Percentiles rank a stretch among this genome's conserved stretches.
phyloP scores from a whole-genome alignment of 2,329 filamentous ascomycete species.

The Stagonosporopsis rhizophila region DNA sequence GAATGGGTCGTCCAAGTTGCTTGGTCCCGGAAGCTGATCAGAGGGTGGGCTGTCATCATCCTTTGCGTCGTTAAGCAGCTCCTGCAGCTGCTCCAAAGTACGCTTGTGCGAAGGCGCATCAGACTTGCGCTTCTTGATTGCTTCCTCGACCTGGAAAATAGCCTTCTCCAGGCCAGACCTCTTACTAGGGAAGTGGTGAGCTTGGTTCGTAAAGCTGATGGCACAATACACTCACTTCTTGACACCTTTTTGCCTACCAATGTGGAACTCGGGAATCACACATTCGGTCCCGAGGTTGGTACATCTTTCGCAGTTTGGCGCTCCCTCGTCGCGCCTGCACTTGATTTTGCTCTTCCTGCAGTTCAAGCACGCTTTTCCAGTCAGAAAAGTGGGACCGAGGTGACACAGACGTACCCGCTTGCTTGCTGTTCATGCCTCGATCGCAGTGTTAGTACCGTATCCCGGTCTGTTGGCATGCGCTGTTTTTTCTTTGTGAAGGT shows the following conservation, averaged over 20 bases:
- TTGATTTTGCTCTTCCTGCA: slow-evolving; percentile 73
- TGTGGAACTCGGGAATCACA: slow-evolving; percentile 71
- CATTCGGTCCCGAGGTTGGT: slow-evolving; percentile 66
- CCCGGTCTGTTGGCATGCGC: slow-evolving; percentile 10
- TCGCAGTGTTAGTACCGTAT: neutral
- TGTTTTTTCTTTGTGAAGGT: neutral
- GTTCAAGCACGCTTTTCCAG: slow-evolving; percentile 61
- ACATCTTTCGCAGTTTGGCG: slow-evolving; percentile 67
- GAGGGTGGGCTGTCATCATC: slow-evolving; percentile 26
- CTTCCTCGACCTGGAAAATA: slow-evolving; percentile 75
- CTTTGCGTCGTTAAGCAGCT: slow-evolving; percentile 59
- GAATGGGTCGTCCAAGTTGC: slow-evolving; percentile 14
- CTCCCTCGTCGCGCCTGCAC: slow-evolving; percentile 61
- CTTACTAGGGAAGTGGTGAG: slow-evolving; percentile 60
- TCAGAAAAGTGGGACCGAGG: neutral
- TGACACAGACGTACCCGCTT: slow-evolving; percentile 45
- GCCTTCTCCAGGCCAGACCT: slow-evolving; percentile 77
- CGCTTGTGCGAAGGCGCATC: slow-evolving; percentile 31
- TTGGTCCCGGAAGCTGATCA: neutral
- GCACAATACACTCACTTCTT: slow-evolving; percentile 67
- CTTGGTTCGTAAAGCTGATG: neutral
- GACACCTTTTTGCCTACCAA: slow-evolving; percentile 76
- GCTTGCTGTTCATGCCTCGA: slow-evolving; percentile 38
- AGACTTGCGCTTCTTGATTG: slow-evolving; percentile 50
- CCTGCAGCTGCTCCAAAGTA: slow-evolving; percentile 52